These are phyloP conservation scores for Sherardia arvensis DNA, from an alignment of 257 asterid genomes.

Conservation along the genomic window DNA sequence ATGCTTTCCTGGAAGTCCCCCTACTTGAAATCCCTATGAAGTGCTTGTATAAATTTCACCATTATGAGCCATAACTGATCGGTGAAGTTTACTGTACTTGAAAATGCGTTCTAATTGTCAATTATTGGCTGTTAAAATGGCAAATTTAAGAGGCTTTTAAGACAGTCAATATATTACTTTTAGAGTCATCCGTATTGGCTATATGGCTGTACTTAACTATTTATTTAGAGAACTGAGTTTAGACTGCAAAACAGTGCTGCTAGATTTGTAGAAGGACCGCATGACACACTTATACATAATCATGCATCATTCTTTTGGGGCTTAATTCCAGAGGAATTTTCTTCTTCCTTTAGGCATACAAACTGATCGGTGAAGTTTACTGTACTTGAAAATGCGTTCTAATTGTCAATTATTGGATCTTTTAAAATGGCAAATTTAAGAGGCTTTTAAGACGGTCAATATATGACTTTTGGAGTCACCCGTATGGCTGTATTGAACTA, in stretches of 20 bases:
- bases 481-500: not conserved
- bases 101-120: not conserved
- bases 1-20: not conserved
- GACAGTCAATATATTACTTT: not conserved
- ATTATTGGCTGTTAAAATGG: not conserved
- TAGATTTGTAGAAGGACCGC: not conserved
- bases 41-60: not conserved
- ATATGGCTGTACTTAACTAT: not conserved
- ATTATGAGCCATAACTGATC: not conserved
- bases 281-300: not conserved
- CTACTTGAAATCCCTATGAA: not conserved
- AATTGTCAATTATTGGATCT: not conserved
- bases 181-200: not conserved
- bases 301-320: not conserved
- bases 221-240: not conserved
- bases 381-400: not conserved
- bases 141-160: not conserved
- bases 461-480: not conserved
- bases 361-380: slow-evolving; percentile 14
- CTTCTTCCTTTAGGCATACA: slow-evolving; percentile 49
- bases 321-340: not conserved
- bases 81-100: not conserved
- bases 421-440: not conserved
- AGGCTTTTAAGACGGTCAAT: not conserved
- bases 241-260: not conserved